Base-by-base conservation (phyloP, 1,284 basidiomycete species). In the Omphalotus olearius region DNA sequence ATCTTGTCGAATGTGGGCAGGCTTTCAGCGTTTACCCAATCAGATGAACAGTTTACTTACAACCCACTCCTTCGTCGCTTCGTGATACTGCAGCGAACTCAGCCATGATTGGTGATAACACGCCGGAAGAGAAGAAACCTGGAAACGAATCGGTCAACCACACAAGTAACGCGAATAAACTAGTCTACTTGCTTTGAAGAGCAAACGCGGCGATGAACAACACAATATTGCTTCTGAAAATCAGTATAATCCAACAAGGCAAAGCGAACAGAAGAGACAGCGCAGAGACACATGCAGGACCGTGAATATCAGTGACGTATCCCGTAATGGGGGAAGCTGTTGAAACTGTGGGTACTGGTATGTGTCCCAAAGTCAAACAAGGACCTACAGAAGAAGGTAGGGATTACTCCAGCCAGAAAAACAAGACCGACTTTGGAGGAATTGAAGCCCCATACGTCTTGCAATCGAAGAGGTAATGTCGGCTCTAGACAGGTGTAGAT, bases 331-430 rank as follows among this genome's bases (percentile, higher is more conserved):
- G 78, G 2, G 81, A 78, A 2, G 85, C 83, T 85, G 56, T 44
- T 18, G 52, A 25, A 9, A 45, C 25, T 39, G 17, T 39, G 36
- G 16, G 16, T 16, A 13, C 11, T 7, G 16, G 25, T 9, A 33
- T 33, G 3, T 13, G 13, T 10, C 2, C 30, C 25, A 45, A 33
- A 18, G 44, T 28, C 18, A 7, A 20, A 46, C 38, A 23, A 35
- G 38, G 3, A 64, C 76, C 51, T 58, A 85, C 86, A 84, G 50
- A 86, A 67, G 11, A 88, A 60, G 0, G 82, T 80, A 0, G 88
- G 88, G 6, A 85, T 67, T 18, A 86, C 78, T n/a, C 79, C 78
- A 7, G 81, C 85, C 45, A 91, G 71, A 62, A 85, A 88, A 13
- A 90, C 75, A 9, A 91, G 60, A 2, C 90, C 89, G 18, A 90